Conservation (phyloP, 2,329 filamentous ascomycete species). For the Botrytis tulipae region DNA sequence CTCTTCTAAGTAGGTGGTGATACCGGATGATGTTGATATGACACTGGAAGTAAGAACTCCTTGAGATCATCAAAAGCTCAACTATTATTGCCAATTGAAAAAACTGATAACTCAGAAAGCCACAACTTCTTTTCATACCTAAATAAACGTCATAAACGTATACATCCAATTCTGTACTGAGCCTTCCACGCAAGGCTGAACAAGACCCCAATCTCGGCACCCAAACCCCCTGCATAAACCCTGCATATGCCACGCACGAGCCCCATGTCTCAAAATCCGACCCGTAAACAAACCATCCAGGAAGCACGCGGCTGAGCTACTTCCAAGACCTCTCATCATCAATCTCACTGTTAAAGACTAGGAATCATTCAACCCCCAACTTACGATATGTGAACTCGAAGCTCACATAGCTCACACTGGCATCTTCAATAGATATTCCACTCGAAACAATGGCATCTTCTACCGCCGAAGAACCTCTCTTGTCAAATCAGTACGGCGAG, state of each 20-base stretch:
- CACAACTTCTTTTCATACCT: not conserved
- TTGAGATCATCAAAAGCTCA: not conserved
- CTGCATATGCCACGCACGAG: not conserved
- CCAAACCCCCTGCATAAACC: not conserved
- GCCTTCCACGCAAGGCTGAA: constrained; percentile 3
- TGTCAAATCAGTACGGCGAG: not conserved
- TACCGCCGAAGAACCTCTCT: constrained; percentile 17
- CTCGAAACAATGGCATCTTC: constrained; percentile 16
- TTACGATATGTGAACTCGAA: not conserved
- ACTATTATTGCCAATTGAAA: not conserved
- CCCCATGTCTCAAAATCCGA: not conserved
- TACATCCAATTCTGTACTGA: not conserved
- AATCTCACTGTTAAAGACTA: not conserved
- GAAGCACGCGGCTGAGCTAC: constrained; percentile 1
- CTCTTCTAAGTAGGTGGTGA: not conserved
- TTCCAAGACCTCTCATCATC: not conserved
- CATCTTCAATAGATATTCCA: not conserved
- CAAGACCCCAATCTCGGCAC: too few relatives aligned
- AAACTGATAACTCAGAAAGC: not conserved
- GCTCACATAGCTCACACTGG: not conserved
- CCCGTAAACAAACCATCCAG: not conserved
- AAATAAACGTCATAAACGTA: not conserved
- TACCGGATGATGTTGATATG: not conserved
- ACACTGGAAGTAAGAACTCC: not conserved
- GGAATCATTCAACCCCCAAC: not conserved